These are phyloP conservation scores for Posidonia australis DNA, from an alignment of 106 monocot species.

Conservation along the genomic window DNA sequence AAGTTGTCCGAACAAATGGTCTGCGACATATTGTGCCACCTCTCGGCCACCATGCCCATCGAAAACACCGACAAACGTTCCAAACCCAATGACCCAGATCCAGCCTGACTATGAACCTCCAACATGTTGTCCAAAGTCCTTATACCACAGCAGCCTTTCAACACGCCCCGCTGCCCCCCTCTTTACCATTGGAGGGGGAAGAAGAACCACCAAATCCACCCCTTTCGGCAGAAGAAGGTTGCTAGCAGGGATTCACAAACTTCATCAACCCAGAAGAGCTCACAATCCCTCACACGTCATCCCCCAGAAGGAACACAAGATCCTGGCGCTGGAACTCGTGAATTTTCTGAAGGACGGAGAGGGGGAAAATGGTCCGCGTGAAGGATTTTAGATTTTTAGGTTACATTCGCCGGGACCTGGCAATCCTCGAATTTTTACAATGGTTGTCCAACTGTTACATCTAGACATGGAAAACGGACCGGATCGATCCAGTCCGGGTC, in stretches of 20 bases:
- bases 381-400: too few relatives aligned
- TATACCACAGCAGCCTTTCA: slow-evolving; percentile 48
- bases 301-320: too few relatives aligned
- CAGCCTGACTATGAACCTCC: slow-evolving; percentile 67
- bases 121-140: slow-evolving; percentile 47
- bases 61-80: slow-evolving; percentile 69
- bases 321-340: too few relatives aligned
- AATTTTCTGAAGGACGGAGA: too few relatives aligned
- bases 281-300: slow-evolving; percentile 10
- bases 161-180: slow-evolving; percentile 12
- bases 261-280: slow-evolving; percentile 23
- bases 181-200: neutral
- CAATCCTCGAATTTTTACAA: too few relatives aligned
- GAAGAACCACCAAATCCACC: slow-evolving; percentile 5
- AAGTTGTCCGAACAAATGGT: slow-evolving; percentile 44
- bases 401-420: too few relatives aligned
- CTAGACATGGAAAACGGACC: too few relatives aligned
- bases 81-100: slow-evolving; percentile 42
- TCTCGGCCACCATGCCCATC: slow-evolving; percentile 77
- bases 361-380: too few relatives aligned
- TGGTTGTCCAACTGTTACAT: too few relatives aligned
- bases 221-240: slow-evolving; percentile 1
- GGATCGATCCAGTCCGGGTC: too few relatives aligned
- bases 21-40: slow-evolving; percentile 36
- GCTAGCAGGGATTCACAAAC: slow-evolving; percentile 36